phyloP scores from a whole-genome alignment of 2,329 filamentous ascomycete species.

The Rhexocercosporidium sp. region DNA sequence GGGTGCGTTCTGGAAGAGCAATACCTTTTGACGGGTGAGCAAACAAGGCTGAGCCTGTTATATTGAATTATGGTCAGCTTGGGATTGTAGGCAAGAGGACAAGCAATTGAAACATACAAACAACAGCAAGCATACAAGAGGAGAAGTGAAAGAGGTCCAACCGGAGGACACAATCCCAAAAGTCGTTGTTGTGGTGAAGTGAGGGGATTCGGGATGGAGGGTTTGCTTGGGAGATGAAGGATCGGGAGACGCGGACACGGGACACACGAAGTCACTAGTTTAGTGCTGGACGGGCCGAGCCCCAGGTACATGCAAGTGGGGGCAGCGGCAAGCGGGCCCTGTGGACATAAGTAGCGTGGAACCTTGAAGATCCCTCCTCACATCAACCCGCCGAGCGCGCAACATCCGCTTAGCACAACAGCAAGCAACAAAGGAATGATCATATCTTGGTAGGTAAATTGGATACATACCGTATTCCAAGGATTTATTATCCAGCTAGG shows the following conservation, averaged over 20 bases:
- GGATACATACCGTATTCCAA: background rate
- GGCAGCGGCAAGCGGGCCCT: too few relatives aligned
- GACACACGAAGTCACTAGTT: slow-evolving; percentile 4
- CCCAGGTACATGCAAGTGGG: slow-evolving; percentile 1
- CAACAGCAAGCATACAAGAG: background rate
- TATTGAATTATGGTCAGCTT: background rate
- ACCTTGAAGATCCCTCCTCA: too few relatives aligned
- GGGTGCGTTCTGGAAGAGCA: background rate
- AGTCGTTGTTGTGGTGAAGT: background rate
- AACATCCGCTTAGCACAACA: too few relatives aligned
- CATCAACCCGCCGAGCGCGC: too few relatives aligned
- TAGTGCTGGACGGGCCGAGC: background rate
- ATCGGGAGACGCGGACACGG: background rate
- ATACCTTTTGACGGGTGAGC: background rate
- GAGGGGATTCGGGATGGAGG: background rate
- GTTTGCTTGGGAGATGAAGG: background rate
- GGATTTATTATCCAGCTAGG: background rate
- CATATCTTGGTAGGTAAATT: background rate
- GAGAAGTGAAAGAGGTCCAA: background rate
- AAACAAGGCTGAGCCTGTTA: background rate
- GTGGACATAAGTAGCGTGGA: too few relatives aligned
- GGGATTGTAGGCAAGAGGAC: background rate
- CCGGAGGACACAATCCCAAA: background rate
- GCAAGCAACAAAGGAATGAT: too few relatives aligned
- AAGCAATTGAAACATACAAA: background rate